Percentiles rank a stretch among this genome's conserved stretches.
phyloP scores from a whole-genome alignment of 1,139 yeast species.

The Geotrichum restrictum region DNA sequence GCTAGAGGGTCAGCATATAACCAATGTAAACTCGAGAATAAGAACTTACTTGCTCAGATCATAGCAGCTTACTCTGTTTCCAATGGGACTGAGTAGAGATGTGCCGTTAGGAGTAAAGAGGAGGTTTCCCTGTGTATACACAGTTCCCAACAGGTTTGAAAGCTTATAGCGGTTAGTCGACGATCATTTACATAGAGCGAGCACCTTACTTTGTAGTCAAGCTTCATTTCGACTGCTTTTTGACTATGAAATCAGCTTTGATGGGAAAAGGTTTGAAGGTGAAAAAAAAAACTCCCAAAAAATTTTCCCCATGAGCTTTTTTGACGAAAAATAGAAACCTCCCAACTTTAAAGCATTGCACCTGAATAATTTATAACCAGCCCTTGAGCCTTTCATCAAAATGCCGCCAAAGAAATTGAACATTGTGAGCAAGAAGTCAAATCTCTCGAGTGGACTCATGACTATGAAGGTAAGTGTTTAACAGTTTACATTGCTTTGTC shows the following conservation, averaged over 20 bases:
- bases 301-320: background rate
- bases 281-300: constrained; percentile 8
- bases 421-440: constrained; percentile 10
- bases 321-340: too few relatives aligned
- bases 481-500: too few relatives aligned
- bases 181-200: background rate
- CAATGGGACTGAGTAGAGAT: constrained; percentile 82
- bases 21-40: background rate
- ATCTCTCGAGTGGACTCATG: constrained; percentile 19
- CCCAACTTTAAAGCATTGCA: background rate
- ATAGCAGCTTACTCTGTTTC: constrained; percentile 85
- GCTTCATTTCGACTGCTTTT: constrained; percentile 27
- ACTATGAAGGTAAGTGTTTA: constrained; percentile 13
- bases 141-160: constrained; percentile 89
- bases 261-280: background rate
- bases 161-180: constrained; percentile 42
- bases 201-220: constrained; percentile 31
- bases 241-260: background rate
- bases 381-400: background rate
- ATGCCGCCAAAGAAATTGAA: constrained; percentile 15
- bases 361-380: background rate
- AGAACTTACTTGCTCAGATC: constrained; percentile 58
- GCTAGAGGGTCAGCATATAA: constrained; percentile 22
- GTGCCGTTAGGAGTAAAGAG: constrained; percentile 87
- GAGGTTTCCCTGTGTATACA: constrained; percentile 84